Conservation (phyloP, 768 basidiomycete species). For the Thelephora aurantiotincta region DNA sequence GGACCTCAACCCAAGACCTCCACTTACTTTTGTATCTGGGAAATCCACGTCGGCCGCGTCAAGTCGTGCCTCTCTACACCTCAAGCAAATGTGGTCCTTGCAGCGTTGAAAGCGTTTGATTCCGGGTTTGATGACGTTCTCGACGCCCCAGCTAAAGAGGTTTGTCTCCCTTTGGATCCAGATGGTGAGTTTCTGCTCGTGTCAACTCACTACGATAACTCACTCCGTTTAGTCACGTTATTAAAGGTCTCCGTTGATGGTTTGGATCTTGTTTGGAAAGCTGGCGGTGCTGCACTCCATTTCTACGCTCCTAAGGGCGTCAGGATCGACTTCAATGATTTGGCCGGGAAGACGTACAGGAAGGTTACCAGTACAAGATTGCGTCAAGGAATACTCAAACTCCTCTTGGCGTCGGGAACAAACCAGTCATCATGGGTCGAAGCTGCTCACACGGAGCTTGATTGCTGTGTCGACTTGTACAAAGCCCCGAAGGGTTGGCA, state of each 20-base stretch:
- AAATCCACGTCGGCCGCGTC: constrained; percentile 56
- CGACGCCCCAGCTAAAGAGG: constrained; percentile 71
- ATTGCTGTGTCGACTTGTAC: constrained; percentile 57
- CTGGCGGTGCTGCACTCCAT: constrained; percentile 37
- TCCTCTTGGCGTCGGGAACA: constrained; percentile 30
- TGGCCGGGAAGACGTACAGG: constrained; percentile 52
- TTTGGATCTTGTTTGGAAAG: constrained; percentile 42
- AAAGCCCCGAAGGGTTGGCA: constrained; percentile 44
- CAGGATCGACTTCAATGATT: constrained; percentile 57
- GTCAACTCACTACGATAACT: not conserved
- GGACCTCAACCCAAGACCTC: constrained; percentile 76
- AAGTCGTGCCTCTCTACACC: constrained; percentile 40
- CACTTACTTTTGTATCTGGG: constrained; percentile 91
- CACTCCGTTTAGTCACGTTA: constrained; percentile 55
- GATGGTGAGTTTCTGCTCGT: constrained; percentile 44
- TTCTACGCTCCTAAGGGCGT: constrained; percentile 46
- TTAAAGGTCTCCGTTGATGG: constrained; percentile 48
- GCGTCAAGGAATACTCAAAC: constrained; percentile 32
- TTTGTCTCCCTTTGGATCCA: constrained; percentile 46
- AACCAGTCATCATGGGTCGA: constrained; percentile 49
- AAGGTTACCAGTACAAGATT: constrained; percentile 47
- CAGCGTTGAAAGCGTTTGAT: constrained; percentile 43
- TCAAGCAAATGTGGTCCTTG: constrained; percentile 34
- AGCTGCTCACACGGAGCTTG: constrained; percentile 36
- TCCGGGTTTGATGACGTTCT: constrained; percentile 60